phyloP scores from a whole-genome alignment of 2,329 filamentous ascomycete species.

The Pestalotiopsis sp. region DNA sequence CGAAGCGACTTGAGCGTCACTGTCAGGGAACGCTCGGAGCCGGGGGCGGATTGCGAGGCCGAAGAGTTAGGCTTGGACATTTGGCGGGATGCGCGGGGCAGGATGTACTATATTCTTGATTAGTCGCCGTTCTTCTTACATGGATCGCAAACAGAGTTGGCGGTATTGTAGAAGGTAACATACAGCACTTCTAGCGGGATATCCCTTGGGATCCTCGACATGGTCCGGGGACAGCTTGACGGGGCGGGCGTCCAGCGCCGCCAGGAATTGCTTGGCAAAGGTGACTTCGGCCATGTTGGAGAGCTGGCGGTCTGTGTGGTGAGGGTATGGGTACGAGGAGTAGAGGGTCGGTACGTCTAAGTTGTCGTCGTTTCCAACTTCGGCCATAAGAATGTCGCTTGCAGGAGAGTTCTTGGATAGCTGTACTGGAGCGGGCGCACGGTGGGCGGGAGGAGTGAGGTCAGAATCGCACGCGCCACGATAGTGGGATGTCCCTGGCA shows the following conservation, averaged over 20 bases:
- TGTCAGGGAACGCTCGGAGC: slow-evolving; percentile 53
- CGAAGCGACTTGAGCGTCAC: slow-evolving; percentile 77
- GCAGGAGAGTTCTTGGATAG: neutral
- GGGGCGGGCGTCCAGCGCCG: slow-evolving; percentile 76
- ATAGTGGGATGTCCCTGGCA: neutral
- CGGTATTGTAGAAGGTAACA: slow-evolving; percentile 29
- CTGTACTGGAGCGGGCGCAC: neutral
- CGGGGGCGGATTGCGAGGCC: slow-evolving; percentile 47
- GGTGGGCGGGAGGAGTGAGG: neutral
- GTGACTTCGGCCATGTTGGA: slow-evolving; percentile 75
- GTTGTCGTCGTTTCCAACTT: neutral
- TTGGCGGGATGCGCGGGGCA: slow-evolving; percentile 66
- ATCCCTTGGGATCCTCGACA: slow-evolving; percentile 81
- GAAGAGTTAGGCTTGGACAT: slow-evolving; percentile 49
- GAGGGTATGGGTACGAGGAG: slow-evolving; percentile 22
- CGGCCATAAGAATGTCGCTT: slow-evolving; percentile 1
- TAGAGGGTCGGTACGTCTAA: slow-evolving; percentile 6
- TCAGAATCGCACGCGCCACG: slow-evolving; percentile 5
- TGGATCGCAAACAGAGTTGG: neutral
- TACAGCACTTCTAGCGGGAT: slow-evolving; percentile 78
- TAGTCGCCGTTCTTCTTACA: neutral
- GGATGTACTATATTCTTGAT: slow-evolving; percentile 59
- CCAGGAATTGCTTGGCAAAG: slow-evolving; percentile 84
- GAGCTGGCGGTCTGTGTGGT: slow-evolving; percentile 12
- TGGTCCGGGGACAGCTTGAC: slow-evolving; percentile 86